Conservation (phyloP, 192 early-diverging fungal genomes). For the Entrophospora sp. region DNA sequence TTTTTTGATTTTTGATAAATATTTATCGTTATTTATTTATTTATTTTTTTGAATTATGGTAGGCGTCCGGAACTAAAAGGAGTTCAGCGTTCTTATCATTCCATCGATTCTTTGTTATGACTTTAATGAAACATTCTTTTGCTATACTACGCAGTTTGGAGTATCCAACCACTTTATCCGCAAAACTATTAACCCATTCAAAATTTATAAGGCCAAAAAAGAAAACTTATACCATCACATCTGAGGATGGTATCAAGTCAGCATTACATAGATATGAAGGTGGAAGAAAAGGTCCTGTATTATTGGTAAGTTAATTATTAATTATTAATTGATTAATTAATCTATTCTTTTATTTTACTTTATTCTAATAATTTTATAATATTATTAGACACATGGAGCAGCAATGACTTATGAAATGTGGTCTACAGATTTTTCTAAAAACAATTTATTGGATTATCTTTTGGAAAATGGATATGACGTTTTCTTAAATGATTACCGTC, state of each 20-base stretch:
- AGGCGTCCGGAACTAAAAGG: constrained; percentile 23
- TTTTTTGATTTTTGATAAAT: neutral
- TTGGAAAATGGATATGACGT: constrained; percentile 36
- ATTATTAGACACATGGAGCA: constrained; percentile 30
- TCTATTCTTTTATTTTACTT: neutral
- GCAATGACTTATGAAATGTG: constrained; percentile 31
- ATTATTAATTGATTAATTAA: neutral
- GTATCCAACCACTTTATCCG: constrained; percentile 23
- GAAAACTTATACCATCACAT: constrained; percentile 17
- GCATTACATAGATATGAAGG: constrained; percentile 29
- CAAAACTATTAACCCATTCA: constrained; percentile 8
- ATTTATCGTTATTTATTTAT: neutral
- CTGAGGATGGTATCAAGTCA: constrained; percentile 28
- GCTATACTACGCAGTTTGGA: constrained; percentile 28
- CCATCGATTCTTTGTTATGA: constrained; percentile 11
- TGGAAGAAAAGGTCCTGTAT: constrained; percentile 25
- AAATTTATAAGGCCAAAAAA: neutral
- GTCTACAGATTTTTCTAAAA: constrained; percentile 30
- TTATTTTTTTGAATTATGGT: neutral
- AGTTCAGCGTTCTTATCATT: constrained; percentile 21
- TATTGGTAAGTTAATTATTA: constrained; percentile 26
- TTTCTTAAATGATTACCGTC: constrained; percentile 33
- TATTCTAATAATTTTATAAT: neutral
- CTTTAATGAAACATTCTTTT: constrained; percentile 21
- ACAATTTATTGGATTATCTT: constrained; percentile 34